phyloP scores from a whole-genome alignment of 2,329 filamentous ascomycete species.

The Alternaria tenuissima region DNA sequence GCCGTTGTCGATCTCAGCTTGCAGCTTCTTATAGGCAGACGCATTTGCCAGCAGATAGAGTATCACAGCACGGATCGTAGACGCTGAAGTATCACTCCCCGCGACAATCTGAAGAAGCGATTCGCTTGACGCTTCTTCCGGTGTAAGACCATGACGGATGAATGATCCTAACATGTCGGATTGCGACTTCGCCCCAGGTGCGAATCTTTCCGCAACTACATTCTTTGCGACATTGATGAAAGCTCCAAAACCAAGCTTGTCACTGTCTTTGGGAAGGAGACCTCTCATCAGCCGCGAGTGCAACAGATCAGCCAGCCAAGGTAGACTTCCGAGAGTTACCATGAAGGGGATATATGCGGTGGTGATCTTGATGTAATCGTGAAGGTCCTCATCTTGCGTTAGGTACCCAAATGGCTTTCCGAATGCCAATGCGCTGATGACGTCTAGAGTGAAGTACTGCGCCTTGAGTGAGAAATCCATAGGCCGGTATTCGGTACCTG shows the following conservation, averaged over 20 bases:
- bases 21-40: conserved; percentile 53
- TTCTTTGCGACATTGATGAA: conserved; percentile 56
- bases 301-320: conserved; percentile 24
- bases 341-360: conserved; percentile 39
- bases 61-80: conserved; percentile 60
- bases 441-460: conserved; percentile 64
- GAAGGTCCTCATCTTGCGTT: conserved; percentile 57
- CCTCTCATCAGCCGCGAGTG: conserved; percentile 26
- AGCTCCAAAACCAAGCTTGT: conserved; percentile 53
- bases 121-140: conserved; percentile 54
- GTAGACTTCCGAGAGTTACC: conserved; percentile 24
- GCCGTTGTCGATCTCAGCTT: conserved; percentile 54
- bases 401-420: conserved; percentile 61
- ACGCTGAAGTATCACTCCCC: conserved; percentile 65
- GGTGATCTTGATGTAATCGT: conserved; percentile 55
- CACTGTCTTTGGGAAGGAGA: conserved; percentile 47
- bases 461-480: conserved; percentile 57
- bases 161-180: conserved; percentile 63
- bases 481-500: conserved; percentile 38
- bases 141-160: conserved; percentile 54
- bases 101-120: conserved; percentile 59
- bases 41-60: conserved; percentile 61
- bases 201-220: conserved; percentile 59
- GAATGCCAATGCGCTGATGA: conserved; percentile 62
- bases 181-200: conserved; percentile 50